Evolutionary conservation across 495 filamentous ascomycete genomes (phyloP).

Genomic region (Symbiotaphrina buchneri): DNA sequence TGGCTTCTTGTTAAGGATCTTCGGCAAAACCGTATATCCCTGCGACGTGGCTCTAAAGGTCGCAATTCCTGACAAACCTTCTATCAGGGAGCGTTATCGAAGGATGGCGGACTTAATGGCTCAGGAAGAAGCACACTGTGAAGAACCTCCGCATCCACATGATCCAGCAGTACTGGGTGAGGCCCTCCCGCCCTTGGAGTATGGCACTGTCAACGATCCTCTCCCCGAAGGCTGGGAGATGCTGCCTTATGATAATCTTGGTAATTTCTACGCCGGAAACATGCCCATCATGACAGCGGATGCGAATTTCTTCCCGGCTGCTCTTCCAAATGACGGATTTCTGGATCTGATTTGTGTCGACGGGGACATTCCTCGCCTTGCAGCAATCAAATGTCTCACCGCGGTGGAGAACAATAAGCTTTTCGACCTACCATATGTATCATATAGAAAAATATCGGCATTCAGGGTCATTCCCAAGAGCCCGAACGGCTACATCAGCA

Average conservation of each 20-base stretch:
- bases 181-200: slow-evolving; percentile 49
- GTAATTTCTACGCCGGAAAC: slow-evolving; percentile 88
- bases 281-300: slow-evolving; percentile 84
- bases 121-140: slow-evolving; percentile 3
- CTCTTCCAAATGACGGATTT: slow-evolving; percentile 64
- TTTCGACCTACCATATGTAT: slow-evolving; percentile 47
- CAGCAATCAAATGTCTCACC: slow-evolving; percentile 39
- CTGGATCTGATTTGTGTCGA: slow-evolving; percentile 69
- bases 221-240: slow-evolving; percentile 56
- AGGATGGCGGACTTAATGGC: slow-evolving; percentile 20
- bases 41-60: slow-evolving; percentile 73
- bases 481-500: slow-evolving; percentile 62
- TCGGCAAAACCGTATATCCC: slow-evolving; percentile 56
- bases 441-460: slow-evolving; percentile 55
- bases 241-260: slow-evolving; percentile 48
- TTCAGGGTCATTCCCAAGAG: slow-evolving; percentile 64
- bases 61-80: slow-evolving; percentile 51
- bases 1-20: slow-evolving; percentile 51
- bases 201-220: slow-evolving; percentile 55
- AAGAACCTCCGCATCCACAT: neutral
- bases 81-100: slow-evolving; percentile 51
- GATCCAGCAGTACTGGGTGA: slow-evolving; percentile 7
- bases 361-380: slow-evolving; percentile 42
- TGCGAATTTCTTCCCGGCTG: slow-evolving; percentile 70
- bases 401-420: slow-evolving; percentile 48